Percentiles rank a stretch among this genome's conserved stretches.
These are phyloP conservation scores for Stereocaulon alpinum DNA, from an alignment of 495 filamentous ascomycete species.

Conservation along the genomic window DNA sequence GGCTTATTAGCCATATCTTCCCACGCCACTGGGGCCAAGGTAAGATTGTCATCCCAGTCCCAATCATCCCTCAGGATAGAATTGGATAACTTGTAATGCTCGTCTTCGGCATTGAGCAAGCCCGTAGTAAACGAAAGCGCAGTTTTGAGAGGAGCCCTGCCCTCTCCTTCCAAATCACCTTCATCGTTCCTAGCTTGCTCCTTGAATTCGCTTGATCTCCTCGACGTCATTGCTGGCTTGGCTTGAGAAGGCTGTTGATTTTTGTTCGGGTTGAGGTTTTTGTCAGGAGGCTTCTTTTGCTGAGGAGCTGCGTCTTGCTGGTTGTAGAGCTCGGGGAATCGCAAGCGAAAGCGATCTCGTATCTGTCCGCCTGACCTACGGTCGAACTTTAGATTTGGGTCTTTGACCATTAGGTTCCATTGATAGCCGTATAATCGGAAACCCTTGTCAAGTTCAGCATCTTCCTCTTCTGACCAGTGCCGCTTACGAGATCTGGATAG, in stretches of 20 bases:
- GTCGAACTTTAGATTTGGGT: constrained; percentile 53
- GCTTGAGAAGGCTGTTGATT: not conserved
- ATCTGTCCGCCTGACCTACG: constrained; percentile 67
- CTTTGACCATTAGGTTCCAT: constrained; percentile 73
- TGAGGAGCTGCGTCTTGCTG: not conserved
- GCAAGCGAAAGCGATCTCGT: constrained; percentile 71
- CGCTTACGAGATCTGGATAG: constrained; percentile 30
- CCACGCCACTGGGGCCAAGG: constrained; percentile 21
- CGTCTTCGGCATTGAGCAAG: constrained; percentile 15
- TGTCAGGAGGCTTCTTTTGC: not conserved
- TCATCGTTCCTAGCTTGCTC: not conserved
- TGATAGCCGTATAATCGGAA: constrained; percentile 64
- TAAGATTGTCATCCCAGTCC: constrained; percentile 21
- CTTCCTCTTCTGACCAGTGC: constrained; percentile 64
- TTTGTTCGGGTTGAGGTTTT: constrained; percentile 2
- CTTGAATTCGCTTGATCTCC: not conserved
- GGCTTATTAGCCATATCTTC: constrained; percentile 22
- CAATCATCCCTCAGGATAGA: constrained; percentile 12
- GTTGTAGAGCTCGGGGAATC: constrained; percentile 62
- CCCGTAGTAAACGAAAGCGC: constrained; percentile 4
- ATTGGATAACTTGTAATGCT: constrained; percentile 11
- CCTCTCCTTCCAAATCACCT: constrained; percentile 1
- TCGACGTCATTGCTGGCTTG: not conserved
- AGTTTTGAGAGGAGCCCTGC: not conserved
- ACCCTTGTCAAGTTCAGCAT: constrained; percentile 64